phyloP scores from a whole-genome alignment of 1,284 basidiomycete species.

The Trametes versicolor region DNA sequence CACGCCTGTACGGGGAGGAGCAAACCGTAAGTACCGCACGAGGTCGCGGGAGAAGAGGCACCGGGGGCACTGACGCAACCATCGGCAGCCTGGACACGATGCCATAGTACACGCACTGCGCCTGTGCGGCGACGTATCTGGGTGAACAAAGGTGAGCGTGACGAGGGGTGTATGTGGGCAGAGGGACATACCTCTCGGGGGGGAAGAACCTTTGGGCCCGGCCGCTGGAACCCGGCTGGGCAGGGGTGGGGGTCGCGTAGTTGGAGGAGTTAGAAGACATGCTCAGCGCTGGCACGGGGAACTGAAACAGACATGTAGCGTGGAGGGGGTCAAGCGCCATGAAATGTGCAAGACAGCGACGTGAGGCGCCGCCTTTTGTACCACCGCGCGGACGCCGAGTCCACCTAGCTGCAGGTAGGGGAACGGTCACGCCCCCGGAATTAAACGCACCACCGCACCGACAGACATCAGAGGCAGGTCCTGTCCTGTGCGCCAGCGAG shows the following conservation, averaged over 20 bases:
- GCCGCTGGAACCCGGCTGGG: constrained; percentile 5
- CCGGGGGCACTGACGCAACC: constrained; percentile 56
- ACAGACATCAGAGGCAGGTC: constrained; percentile 15
- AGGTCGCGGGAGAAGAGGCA: constrained; percentile 10
- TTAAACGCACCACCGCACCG: constrained; percentile 13
- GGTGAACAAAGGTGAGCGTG: constrained; percentile 1
- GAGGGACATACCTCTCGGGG: constrained; percentile 39
- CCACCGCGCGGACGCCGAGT: constrained; percentile 25
- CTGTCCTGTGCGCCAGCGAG: constrained; percentile 20
- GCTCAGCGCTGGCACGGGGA: constrained; percentile 25
- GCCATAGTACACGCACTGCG: constrained; percentile 56
- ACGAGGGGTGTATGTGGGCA: not conserved
- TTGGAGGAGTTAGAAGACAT: constrained; percentile 29
- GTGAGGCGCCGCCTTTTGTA: constrained; percentile 33
- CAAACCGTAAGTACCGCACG: constrained; percentile 43
- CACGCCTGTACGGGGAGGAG: constrained; percentile 41
- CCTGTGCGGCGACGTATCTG: constrained; percentile 59
- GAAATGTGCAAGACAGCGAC: constrained; percentile 14
- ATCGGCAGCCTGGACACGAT: constrained; percentile 53
- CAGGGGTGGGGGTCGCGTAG: constrained; percentile 18
- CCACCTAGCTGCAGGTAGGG: constrained; percentile 7
- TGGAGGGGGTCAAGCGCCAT: constrained; percentile 32
- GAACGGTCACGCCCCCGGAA: constrained; percentile 7
- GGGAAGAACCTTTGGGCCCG: constrained; percentile 27
- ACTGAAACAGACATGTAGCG: constrained; percentile 31